These are phyloP conservation scores for Thelephora ganbajun DNA, from an alignment of 768 basidiomycete genomes.

Conservation along the genomic window DNA sequence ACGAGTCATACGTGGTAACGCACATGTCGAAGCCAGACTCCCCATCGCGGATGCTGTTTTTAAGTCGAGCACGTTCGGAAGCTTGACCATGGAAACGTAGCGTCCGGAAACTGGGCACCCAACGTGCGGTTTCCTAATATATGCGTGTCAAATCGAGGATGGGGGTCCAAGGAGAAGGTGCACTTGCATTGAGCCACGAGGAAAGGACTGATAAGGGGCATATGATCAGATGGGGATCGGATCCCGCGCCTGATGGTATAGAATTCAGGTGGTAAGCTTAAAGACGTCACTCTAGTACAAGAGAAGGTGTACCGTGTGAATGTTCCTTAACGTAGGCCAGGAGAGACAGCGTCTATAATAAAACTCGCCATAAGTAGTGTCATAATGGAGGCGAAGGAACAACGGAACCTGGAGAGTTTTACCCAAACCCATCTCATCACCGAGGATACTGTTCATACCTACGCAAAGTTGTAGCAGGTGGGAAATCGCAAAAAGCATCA, in stretches of 20 bases:
- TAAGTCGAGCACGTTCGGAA: constrained; percentile 41
- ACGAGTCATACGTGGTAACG: constrained; percentile 58
- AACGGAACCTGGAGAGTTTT: constrained; percentile 41
- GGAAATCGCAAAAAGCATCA: background rate
- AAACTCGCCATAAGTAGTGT: background rate
- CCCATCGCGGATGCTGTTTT: constrained; percentile 24
- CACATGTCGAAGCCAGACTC: constrained; percentile 31
- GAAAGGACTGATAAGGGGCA: constrained; percentile 59
- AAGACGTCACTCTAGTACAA: background rate
- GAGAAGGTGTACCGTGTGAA: constrained; percentile 21
- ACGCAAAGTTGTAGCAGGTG: background rate
- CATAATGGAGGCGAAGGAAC: background rate
- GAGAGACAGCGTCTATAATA: constrained; percentile 36
- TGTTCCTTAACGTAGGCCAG: constrained; percentile 55
- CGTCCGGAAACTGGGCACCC: constrained; percentile 36
- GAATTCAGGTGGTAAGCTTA: background rate
- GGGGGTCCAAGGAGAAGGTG: constrained; percentile 1
- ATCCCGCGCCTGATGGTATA: constrained; percentile 12
- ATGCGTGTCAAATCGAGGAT: background rate
- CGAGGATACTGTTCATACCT: constrained; percentile 62
- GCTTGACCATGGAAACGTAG: constrained; percentile 50
- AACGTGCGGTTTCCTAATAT: constrained; percentile 35
- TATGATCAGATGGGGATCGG: constrained; percentile 55
- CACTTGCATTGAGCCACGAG: constrained; percentile 39
- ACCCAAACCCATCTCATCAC: constrained; percentile 61